Percentiles rank a stretch among this genome's conserved stretches.
Evolutionary conservation across 192 early-diverging fungal genomes (phyloP).

Genomic region (Coemansia sp.): DNA sequence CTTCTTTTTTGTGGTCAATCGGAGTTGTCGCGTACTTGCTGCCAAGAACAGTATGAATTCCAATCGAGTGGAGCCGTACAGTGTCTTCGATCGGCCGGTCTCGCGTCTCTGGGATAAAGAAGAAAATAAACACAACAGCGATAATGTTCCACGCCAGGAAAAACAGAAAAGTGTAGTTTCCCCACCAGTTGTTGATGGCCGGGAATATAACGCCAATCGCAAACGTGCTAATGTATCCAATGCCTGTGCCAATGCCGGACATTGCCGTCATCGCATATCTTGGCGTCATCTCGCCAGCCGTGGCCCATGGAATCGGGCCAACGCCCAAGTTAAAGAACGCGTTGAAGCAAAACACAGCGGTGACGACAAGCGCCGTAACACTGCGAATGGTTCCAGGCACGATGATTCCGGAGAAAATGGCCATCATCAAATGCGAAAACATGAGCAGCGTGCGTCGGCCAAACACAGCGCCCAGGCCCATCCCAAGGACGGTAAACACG

Average conservation of each 20-base stretch:
- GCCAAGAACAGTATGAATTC: conserved; percentile 46
- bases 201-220: conserved; percentile 63
- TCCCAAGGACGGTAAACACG: conserved; percentile 47
- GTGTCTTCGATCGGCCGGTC: conserved; percentile 72
- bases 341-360: conserved; percentile 70
- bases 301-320: conserved; percentile 81
- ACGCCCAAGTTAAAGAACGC: conserved; percentile 76
- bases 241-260: conserved; percentile 66
- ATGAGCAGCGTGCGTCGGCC: conserved; percentile 75
- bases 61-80: conserved; percentile 46
- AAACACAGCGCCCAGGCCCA: conserved; percentile 62
- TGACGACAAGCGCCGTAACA: conserved; percentile 57
- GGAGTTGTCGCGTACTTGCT: conserved; percentile 34
- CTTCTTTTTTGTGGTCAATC: conserved; percentile 22
- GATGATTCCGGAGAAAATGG: conserved; percentile 59
- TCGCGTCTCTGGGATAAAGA: conserved; percentile 78
- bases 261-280: conserved; percentile 71
- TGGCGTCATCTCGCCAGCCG: conserved; percentile 76
- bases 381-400: conserved; percentile 60
- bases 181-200: conserved; percentile 54
- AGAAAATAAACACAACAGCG: conserved; percentile 63
- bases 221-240: conserved; percentile 71
- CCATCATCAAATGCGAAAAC: conserved; percentile 61
- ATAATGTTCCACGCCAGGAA: conserved; percentile 65
- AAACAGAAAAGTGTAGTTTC: conserved; percentile 61